phyloP scores from a whole-genome alignment of 306 rosid species.

The Fragaria nilgerrensis region DNA sequence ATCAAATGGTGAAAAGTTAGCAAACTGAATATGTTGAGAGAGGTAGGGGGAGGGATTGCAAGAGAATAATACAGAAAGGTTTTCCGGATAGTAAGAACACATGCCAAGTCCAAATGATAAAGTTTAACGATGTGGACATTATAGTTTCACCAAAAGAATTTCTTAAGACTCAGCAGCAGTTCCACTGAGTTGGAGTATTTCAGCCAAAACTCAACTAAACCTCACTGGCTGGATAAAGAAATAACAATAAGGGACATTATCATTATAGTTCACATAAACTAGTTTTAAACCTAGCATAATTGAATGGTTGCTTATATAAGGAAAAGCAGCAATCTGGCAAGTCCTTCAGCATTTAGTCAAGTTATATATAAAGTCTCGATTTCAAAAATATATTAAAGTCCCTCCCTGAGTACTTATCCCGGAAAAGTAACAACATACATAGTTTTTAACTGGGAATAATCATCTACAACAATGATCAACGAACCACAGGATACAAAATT shows the following conservation, averaged over 20 bases:
- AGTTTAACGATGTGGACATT: not conserved
- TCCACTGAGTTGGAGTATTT: not conserved
- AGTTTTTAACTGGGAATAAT: not conserved
- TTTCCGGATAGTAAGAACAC: not conserved
- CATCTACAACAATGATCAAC: conserved; percentile 13
- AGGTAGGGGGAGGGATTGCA: not conserved
- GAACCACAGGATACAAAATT: not conserved
- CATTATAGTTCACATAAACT: not conserved
- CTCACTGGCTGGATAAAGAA: not conserved
- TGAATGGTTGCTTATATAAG: not conserved
- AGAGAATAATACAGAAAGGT: not conserved
- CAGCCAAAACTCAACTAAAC: not conserved
- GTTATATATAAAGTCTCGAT: not conserved
- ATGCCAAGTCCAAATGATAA: not conserved
- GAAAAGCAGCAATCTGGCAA: not conserved
- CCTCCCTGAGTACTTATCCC: not conserved
- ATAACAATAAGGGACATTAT: not conserved
- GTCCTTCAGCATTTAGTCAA: not conserved
- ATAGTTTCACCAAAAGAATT: not conserved
- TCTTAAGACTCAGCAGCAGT: not conserved
- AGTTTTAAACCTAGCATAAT: not conserved
- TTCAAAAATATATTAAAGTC: not conserved
- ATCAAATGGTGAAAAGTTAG: conserved; percentile 33
- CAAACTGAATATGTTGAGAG: not conserved
- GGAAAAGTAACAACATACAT: not conserved